Percentiles rank a stretch among this genome's conserved stretches.
Conservation (phyloP, 2,329 filamentous ascomycete genomes). For the Aspergillus aculeatus region DNA sequence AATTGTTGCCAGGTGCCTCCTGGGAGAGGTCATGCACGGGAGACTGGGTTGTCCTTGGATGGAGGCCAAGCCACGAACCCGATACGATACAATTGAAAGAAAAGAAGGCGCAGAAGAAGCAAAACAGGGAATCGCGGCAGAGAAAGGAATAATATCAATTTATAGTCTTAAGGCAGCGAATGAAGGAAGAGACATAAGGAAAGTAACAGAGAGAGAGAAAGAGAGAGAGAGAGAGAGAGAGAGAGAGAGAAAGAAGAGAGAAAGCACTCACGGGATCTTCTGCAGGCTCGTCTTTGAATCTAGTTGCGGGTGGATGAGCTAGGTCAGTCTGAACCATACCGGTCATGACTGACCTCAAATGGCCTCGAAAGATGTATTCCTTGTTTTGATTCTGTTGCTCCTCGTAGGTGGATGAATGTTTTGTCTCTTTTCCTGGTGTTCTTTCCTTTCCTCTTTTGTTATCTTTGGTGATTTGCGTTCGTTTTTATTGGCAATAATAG, state of each 20-base stretch:
- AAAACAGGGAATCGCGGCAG: conserved; percentile 14
- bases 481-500: conserved; percentile 7
- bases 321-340: conserved; percentile 46
- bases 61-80: not conserved
- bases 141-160: conserved; percentile 8
- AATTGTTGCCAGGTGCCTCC: conserved; percentile 9
- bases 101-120: conserved; percentile 5
- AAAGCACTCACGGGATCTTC: conserved; percentile 50
- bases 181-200: not conserved
- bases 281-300: conserved; percentile 50
- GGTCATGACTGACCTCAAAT: conserved; percentile 38
- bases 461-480: not conserved
- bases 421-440: not conserved
- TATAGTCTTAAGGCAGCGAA: conserved; percentile 1
- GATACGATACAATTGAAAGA: not conserved
- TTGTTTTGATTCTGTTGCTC: not conserved
- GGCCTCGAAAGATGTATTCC: conserved; percentile 17
- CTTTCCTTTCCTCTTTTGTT: conserved; percentile 7
- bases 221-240: too few relatives aligned
- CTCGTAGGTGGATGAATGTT: not conserved
- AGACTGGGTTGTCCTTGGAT: conserved; percentile 18
- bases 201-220: too few relatives aligned
- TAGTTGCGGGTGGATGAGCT: conserved; percentile 36
- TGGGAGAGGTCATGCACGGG: conserved; percentile 11
- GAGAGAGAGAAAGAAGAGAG: not conserved